Evolutionary conservation across 306 rosid genomes (phyloP), one percentile per base, ranked within the genome.

Genomic region (Glycine tomentella): DNA sequence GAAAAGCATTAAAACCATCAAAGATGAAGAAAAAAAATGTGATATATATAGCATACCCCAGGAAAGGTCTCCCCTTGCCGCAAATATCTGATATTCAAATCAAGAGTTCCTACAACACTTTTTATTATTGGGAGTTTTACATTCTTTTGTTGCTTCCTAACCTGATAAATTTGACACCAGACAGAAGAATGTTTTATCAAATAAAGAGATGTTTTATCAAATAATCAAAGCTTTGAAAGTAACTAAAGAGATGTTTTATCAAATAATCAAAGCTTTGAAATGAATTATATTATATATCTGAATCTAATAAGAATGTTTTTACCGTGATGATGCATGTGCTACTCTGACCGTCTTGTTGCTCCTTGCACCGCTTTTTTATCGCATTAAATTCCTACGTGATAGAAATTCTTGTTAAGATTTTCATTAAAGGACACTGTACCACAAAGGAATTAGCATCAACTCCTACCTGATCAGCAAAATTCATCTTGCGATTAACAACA

Each of bases 51-150:
- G 7, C 16, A 36, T 87, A 93, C 97, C 92, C 97, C 89, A 8
- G 97, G 98, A 87, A 87, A 90, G 49, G 85, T 89, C 87, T 91
- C 94, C 81, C 93, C 97, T 10, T 61, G 88, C 80, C 82, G 76
- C 91, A 89, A 62, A 85, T 86, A 84, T 57, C 83, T 84, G 65
- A 84, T 78, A 88, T 81, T 85, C 90, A 93, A 81, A 82, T 93
- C 98, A 72, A 93, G 93, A 40, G 97, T 93, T 82, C 93, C 97
- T 38, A 91, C 91, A 0, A 90, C 88, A 81, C 93, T 91, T 83
- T 81, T 85, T 50, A 93, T 8, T 65, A 89, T 78, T 1, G 87
- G 45, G 20, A 83, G 82, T 81, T 90, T 88, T 81, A 80, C 79
- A 76, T 86, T 80, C 86, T 81, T 86, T 46, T 76, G 38, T 75